Base-by-base conservation (phyloP, 192 early-diverging fungal genomes). In the Coemansia sp. region DNA sequence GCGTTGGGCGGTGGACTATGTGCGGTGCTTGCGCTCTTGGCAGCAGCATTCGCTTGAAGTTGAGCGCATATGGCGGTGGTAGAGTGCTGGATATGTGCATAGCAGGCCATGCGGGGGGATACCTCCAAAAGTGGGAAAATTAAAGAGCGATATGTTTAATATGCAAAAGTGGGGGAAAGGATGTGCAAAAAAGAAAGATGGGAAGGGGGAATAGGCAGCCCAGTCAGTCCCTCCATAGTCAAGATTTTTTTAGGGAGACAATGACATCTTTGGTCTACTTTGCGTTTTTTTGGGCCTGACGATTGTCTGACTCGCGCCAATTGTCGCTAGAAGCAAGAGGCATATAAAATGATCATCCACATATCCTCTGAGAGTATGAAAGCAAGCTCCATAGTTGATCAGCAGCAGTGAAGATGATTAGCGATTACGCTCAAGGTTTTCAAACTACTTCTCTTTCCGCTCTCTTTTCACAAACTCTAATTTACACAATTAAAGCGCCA, bases 61-160 rank as follows among this genome's bases (percentile, higher is more conserved):
- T 59, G 63, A 48, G 57, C 23, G 21, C 59, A 42, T 14, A 73
- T 34, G 10, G 63, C 28, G 9, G 65, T 55, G 11, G 70, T 58
- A 1, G 63, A 50, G 18, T 61, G 63, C 42, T 66, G 70, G 16
- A 59, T 60, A 18, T 65, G 63, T 5, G 63, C 42, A 39, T 66
- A 66, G 56, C 50, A 42, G 43, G 24, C 50, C 50, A 53, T 53
- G 26, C 43, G 43, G 2, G 43, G 20, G 31, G 31, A 4, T 3
- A 3, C 43, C 7, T 7, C 20, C 43, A 46, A 46, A n/a, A 21
- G 6, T 21, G 9, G 31, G 8, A 46, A 7, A 21, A 45, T 45
- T 18, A 45, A 46, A 21, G 20, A 46, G n/a, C 20, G n/a, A 18
- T 3, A 6, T 8, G 48, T 31, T 31, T 31, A 50, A 24, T 26